These are phyloP conservation scores for Cladosporium sphaerospermum DNA, from an alignment of 2,329 filamentous ascomycete genomes.

Conservation along the genomic window DNA sequence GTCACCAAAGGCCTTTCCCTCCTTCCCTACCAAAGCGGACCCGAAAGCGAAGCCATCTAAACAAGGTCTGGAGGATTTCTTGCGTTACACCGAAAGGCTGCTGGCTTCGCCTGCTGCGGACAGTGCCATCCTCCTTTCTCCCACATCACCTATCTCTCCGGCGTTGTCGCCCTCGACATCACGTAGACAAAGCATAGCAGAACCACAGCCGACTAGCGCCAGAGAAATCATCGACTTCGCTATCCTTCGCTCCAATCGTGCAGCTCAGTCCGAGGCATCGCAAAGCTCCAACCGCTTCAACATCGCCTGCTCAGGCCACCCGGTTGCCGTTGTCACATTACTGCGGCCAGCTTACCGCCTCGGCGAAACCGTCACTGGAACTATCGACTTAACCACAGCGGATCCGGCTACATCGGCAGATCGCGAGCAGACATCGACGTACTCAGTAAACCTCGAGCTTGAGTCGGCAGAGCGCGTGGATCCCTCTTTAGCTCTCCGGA, in stretches of 20 bases:
- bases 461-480: constrained; percentile 85
- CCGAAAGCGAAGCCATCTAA: constrained; percentile 35
- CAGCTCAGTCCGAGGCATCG: constrained; percentile 44
- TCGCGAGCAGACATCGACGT: constrained; percentile 58
- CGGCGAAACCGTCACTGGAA: constrained; percentile 78
- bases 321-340: constrained; percentile 85
- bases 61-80: constrained; percentile 55
- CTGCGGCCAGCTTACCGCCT: constrained; percentile 82
- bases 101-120: constrained; percentile 53
- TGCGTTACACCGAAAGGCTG: constrained; percentile 71
- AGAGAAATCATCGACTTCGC: constrained; percentile 88
- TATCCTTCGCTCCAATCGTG: constrained; percentile 71
- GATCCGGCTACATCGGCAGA: constrained; percentile 1
- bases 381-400: constrained; percentile 66
- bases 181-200: constrained; percentile 30
- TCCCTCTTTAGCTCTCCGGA: constrained; percentile 72
- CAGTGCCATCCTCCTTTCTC: constrained; percentile 61
- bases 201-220: constrained; percentile 50
- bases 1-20: constrained; percentile 13
- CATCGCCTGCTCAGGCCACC: constrained; percentile 83
- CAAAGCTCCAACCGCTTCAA: constrained; percentile 90
- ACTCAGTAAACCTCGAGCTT: constrained; percentile 74
- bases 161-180: constrained; percentile 52
- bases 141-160: constrained; percentile 49
- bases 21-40: constrained; percentile 22